phyloP scores from a whole-genome alignment of 1,284 basidiomycete species.

The Ceratobasidium sp. region DNA sequence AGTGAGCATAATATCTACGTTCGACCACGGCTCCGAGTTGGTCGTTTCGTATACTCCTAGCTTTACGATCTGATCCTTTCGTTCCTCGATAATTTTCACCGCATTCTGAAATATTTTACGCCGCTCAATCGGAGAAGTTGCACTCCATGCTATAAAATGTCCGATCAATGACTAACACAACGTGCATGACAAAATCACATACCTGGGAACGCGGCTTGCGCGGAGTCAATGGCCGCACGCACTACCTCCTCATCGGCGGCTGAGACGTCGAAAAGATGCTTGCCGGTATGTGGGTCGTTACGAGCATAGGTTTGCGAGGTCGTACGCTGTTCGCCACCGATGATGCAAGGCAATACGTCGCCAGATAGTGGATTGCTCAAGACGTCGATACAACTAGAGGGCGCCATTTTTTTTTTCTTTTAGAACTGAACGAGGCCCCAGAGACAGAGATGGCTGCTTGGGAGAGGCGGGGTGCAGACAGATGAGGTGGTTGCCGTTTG shows the following conservation, averaged over 20 bases:
- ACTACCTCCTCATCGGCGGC: constrained; percentile 46
- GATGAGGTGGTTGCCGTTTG: too few species aligned
- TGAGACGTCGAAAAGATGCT: constrained; percentile 46
- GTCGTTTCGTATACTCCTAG: constrained; percentile 48
- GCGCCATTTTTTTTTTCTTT: not conserved
- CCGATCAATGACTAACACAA: not conserved
- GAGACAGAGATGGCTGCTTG: not conserved
- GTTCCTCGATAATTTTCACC: constrained; percentile 45
- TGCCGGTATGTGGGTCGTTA: constrained; percentile 47
- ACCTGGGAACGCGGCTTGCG: constrained; percentile 40
- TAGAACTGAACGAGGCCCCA: not conserved
- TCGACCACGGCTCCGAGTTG: constrained; percentile 44
- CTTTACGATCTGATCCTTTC: constrained; percentile 45
- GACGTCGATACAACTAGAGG: constrained; percentile 15
- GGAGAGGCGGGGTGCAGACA: not conserved
- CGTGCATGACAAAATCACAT: not conserved
- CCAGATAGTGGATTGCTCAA: constrained; percentile 12
- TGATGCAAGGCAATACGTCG: constrained; percentile 49
- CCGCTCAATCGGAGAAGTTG: constrained; percentile 46
- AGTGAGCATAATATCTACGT: constrained; percentile 46
- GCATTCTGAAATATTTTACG: constrained; percentile 48
- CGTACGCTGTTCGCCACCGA: constrained; percentile 49
- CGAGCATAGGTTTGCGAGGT: constrained; percentile 49
- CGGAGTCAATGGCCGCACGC: constrained; percentile 44
- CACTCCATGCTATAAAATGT: constrained; percentile 40